Conservation (phyloP, 495 filamentous ascomycete species). For the Aspergillus diversus region DNA sequence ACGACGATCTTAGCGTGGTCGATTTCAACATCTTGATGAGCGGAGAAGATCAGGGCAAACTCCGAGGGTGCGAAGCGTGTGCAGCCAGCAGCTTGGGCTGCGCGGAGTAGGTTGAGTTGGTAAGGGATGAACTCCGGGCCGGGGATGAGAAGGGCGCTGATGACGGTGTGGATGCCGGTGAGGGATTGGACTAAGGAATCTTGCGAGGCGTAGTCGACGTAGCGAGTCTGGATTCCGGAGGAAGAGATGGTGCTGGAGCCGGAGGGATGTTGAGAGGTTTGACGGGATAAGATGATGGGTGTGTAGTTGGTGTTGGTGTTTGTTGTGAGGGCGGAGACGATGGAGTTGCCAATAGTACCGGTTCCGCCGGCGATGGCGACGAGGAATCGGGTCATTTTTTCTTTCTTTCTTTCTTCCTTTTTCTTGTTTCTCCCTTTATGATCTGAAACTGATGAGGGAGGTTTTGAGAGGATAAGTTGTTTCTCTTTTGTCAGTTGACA, state of each 20-base stretch:
- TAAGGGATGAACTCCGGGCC: constrained; percentile 24
- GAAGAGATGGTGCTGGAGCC: neutral
- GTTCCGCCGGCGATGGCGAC: constrained; percentile 33
- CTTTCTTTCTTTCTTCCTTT: too few relatives aligned
- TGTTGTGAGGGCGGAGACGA: constrained; percentile 23
- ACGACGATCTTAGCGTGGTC: constrained; percentile 23
- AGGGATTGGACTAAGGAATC: constrained; percentile 26
- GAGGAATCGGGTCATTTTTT: neutral
- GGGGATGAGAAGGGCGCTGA: constrained; percentile 30
- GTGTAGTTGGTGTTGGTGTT: constrained; percentile 3
- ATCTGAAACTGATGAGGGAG: too few relatives aligned
- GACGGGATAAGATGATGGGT: constrained; percentile 20
- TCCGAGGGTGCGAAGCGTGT: constrained; percentile 39
- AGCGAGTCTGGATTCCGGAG: constrained; percentile 22
- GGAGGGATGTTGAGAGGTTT: constrained; percentile 1
- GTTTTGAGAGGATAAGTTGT: too few relatives aligned
- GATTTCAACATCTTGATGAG: constrained; percentile 23
- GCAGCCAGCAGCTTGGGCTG: constrained; percentile 32
- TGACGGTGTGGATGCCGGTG: constrained; percentile 27
- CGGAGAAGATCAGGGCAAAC: constrained; percentile 23
- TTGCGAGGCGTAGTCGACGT: constrained; percentile 32
- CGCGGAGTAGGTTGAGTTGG: constrained; percentile 35
- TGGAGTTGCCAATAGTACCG: constrained; percentile 27
- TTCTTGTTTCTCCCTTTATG: too few relatives aligned
- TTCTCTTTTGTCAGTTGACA: too few relatives aligned